Conservation (phyloP, 768 basidiomycete genomes). For the Phylloporus scabripes region DNA sequence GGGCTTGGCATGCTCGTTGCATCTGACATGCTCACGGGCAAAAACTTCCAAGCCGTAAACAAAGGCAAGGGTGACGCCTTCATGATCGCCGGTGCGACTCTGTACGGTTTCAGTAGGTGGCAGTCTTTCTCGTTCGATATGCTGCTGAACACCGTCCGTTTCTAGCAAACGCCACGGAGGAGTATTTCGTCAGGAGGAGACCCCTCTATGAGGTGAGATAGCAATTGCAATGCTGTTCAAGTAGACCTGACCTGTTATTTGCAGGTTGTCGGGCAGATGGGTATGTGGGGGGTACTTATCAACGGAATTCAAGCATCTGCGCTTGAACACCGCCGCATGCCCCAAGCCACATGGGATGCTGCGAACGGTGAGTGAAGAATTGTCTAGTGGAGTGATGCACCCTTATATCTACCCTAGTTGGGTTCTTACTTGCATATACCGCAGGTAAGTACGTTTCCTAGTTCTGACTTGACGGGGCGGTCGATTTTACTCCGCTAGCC, state of each 20-base stretch:
- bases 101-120: constrained; percentile 79
- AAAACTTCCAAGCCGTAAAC: constrained; percentile 60
- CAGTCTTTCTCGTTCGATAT: neutral
- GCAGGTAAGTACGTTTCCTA: constrained; percentile 25
- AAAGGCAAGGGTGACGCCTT: constrained; percentile 79
- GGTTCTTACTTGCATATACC: constrained; percentile 49
- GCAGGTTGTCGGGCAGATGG: constrained; percentile 77
- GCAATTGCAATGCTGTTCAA: neutral
- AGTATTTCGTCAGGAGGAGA: constrained; percentile 73
- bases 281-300: constrained; percentile 79
- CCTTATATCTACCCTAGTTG: constrained; percentile 33
- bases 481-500: constrained; percentile 35
- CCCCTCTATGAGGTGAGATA: constrained; percentile 67
- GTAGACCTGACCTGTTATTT: neutral
- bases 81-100: constrained; percentile 80
- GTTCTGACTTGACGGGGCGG: neutral
- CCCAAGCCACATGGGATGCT: constrained; percentile 64
- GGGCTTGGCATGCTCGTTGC: constrained; percentile 78
- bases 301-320: constrained; percentile 73
- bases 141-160: neutral
- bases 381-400: constrained; percentile 16
- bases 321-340: constrained; percentile 67
- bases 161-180: constrained; percentile 82
- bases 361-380: constrained; percentile 52
- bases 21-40: constrained; percentile 72